A percentile compares a stretch with the other conserved stretches of the same genome.
Conservation (phyloP, 164 flowering plant genomes). For the Macadamia integrifolia region DNA sequence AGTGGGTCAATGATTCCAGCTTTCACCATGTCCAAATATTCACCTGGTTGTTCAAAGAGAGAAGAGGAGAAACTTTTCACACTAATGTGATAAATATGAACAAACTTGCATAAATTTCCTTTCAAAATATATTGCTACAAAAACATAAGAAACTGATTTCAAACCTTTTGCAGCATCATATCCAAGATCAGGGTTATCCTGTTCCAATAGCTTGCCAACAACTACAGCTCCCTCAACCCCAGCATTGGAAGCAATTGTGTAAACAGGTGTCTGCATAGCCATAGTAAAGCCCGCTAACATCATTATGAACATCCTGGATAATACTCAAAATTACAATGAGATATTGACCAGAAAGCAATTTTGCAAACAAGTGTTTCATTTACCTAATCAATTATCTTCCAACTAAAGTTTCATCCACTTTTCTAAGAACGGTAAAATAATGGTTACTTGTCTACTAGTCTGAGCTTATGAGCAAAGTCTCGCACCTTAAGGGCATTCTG, state of each 20-base stretch:
- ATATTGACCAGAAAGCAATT: too few species aligned
- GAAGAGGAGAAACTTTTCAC: background rate
- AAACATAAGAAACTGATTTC: background rate
- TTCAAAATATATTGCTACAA: background rate
- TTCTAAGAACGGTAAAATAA: too few species aligned
- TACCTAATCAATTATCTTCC: too few species aligned
- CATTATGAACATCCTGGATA: background rate
- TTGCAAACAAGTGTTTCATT: too few species aligned
- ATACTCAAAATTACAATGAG: too few species aligned
- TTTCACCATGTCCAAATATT: constrained; percentile 71
- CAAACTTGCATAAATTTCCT: background rate
- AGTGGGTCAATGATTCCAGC: constrained; percentile 71
- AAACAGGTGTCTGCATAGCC: background rate
- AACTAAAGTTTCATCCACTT: too few species aligned
- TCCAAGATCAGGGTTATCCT: constrained; percentile 60
- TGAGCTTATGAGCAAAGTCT: background rate
- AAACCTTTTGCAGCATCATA: constrained; percentile 44
- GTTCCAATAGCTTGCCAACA: constrained; percentile 73
- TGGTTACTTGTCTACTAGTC: too few species aligned
- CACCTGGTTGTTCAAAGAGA: constrained; percentile 29
- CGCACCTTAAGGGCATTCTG: background rate
- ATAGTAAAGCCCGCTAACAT: background rate
- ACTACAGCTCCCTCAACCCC: constrained; percentile 33
- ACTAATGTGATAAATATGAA: background rate
- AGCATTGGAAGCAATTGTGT: constrained; percentile 1